phyloP scores from a whole-genome alignment of 2,329 filamentous ascomycete genomes.

The Seiridium cupressi region DNA sequence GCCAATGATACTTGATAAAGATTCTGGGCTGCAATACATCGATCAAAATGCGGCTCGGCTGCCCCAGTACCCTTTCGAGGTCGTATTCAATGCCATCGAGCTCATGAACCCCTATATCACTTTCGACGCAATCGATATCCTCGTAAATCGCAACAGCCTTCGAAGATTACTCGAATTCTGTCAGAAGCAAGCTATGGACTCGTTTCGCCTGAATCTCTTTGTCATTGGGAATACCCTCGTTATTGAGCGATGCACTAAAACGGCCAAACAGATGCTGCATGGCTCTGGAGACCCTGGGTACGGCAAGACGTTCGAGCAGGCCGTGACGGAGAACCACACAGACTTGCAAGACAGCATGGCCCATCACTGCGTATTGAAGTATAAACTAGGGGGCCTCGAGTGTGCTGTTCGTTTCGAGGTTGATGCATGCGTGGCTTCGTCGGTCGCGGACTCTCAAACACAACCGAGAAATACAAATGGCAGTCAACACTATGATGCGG shows the following conservation, averaged over 20 bases:
- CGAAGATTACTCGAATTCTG: constrained; percentile 23
- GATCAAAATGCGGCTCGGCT: constrained; percentile 13
- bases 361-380: not conserved
- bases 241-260: constrained; percentile 13
- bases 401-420: not conserved
- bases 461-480: not conserved
- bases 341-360: not conserved
- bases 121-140: constrained; percentile 26
- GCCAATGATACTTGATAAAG: constrained; percentile 5
- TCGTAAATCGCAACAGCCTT: constrained; percentile 25
- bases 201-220: constrained; percentile 16
- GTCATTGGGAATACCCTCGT: constrained; percentile 14
- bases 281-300: not conserved
- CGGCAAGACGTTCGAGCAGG: not conserved
- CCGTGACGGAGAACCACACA: not conserved
- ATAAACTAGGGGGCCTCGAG: not conserved
- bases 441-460: not conserved
- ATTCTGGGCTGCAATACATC: constrained; percentile 2
- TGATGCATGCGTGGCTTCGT: not conserved
- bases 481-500: not conserved
- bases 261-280: not conserved
- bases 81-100: constrained; percentile 24
- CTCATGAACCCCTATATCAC: constrained; percentile 17
- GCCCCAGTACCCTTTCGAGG: constrained; percentile 23
- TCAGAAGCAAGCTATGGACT: not conserved